A percentile compares a stretch with the other conserved stretches of the same genome.
phyloP scores from a whole-genome alignment of 2,329 filamentous ascomycete genomes.

The Tolypocladium album region DNA sequence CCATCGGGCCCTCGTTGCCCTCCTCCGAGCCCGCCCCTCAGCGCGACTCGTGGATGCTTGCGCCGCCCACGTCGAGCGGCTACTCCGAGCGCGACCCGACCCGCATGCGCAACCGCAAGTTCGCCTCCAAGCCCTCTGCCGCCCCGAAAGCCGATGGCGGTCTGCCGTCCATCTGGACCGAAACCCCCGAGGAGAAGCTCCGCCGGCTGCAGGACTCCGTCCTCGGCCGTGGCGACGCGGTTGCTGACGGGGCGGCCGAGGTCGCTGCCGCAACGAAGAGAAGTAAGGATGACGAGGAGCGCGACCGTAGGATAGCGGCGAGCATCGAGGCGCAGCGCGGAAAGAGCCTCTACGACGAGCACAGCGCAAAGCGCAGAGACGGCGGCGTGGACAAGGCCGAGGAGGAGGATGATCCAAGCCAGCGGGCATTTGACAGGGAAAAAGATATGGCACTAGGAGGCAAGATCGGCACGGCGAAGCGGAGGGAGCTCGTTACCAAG shows the following conservation, averaged over 20 bases:
- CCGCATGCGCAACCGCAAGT: slow-evolving; percentile 71
- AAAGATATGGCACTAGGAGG: slow-evolving; percentile 82
- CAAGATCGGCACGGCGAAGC: slow-evolving; percentile 61
- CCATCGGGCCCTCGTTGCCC: slow-evolving; percentile 23
- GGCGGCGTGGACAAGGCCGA: slow-evolving; percentile 26
- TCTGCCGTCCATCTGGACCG: slow-evolving; percentile 72
- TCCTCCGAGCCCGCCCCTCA: slow-evolving; percentile 36
- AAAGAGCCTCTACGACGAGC: slow-evolving; percentile 49
- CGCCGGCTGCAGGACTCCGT: slow-evolving; percentile 72
- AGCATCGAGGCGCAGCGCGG: slow-evolving; percentile 43
- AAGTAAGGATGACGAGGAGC: slow-evolving; percentile 44
- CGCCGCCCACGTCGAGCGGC: slow-evolving; percentile 48
- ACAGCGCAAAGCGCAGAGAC: slow-evolving; percentile 25
- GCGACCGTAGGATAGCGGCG: slow-evolving; percentile 33
- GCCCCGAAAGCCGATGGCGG: slow-evolving; percentile 11
- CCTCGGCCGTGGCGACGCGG: slow-evolving; percentile 52
- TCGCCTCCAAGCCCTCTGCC: slow-evolving; percentile 50
- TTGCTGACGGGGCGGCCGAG: slow-evolving; percentile 27
- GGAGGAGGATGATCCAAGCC: slow-evolving; percentile 84
- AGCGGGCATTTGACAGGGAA: slow-evolving; percentile 77
- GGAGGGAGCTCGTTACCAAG: slow-evolving; percentile 67
- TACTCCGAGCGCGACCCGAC: slow-evolving; percentile 66
- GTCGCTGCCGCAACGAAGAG: slow-evolving; percentile 29
- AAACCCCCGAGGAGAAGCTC: slow-evolving; percentile 81
- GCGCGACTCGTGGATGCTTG: slow-evolving; percentile 80